phyloP scores from a whole-genome alignment of 1,139 yeast genomes.

The Pichia sp. region DNA sequence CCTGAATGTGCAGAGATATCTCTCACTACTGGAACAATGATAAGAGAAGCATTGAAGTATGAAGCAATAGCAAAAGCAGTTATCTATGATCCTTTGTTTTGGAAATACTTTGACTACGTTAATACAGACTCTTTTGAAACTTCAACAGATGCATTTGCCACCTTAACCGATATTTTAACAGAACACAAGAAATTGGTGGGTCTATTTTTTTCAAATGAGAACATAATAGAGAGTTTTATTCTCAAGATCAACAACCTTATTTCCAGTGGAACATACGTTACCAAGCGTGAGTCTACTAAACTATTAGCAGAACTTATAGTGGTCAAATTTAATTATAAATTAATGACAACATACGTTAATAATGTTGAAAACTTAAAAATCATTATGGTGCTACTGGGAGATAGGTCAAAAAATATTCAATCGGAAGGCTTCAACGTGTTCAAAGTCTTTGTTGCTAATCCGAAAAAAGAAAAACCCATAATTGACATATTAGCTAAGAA shows the following conservation, averaged over 20 bases:
- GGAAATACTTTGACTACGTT: constrained; percentile 80
- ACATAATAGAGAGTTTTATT: constrained; percentile 42
- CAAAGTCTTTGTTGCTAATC: constrained; percentile 91
- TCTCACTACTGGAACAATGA: constrained; percentile 65
- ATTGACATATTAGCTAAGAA: constrained; percentile 78
- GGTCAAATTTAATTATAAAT: constrained; percentile 59
- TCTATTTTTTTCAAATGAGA: constrained; percentile 52
- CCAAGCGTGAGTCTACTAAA: constrained; percentile 84
- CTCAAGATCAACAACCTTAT: constrained; percentile 58
- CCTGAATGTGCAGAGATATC: constrained; percentile 70
- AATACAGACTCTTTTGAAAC: constrained; percentile 75
- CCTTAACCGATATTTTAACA: constrained; percentile 62
- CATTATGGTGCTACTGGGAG: constrained; percentile 79
- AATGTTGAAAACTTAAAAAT: constrained; percentile 76
- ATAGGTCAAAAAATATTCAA: constrained; percentile 82
- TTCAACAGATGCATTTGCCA: constrained; percentile 83
- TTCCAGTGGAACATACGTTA: constrained; percentile 75
- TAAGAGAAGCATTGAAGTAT: constrained; percentile 79
- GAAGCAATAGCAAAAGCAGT: constrained; percentile 60
- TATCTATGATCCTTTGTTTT: constrained; percentile 46
- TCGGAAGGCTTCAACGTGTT: constrained; percentile 89
- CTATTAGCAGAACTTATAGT: constrained; percentile 70
- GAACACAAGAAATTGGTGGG: constrained; percentile 60
- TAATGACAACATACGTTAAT: constrained; percentile 72
- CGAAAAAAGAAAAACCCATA: constrained; percentile 74